Percentiles rank a stretch among this genome's conserved stretches.
These are phyloP conservation scores for Tetrahymena thermophila DNA, from an alignment of 73 alveolate genomes.

Conservation along the genomic window DNA sequence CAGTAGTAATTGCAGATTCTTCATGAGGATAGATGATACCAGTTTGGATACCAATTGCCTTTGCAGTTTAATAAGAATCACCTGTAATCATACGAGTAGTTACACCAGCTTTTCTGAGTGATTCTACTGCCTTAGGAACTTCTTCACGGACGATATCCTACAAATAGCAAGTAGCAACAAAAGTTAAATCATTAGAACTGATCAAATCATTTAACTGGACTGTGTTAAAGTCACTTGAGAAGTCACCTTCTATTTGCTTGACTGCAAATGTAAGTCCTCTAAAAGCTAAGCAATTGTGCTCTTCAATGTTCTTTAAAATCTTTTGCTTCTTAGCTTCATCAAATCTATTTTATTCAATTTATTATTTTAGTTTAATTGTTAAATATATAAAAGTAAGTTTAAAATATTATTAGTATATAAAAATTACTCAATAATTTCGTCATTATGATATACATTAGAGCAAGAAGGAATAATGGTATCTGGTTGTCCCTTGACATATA, in stretches of 20 bases:
- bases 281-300: neutral
- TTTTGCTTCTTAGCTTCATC: neutral
- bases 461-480: neutral
- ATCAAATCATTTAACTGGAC: neutral
- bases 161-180: conserved; percentile 65
- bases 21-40: conserved; percentile 59
- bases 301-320: neutral
- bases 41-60: conserved; percentile 76
- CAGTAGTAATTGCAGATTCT: neutral
- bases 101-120: conserved; percentile 80
- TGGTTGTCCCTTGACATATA: neutral
- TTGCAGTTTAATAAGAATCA: conserved; percentile 77
- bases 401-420: too few species aligned
- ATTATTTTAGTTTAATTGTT: neutral
- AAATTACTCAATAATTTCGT: neutral
- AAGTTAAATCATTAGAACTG: conserved; percentile 35
- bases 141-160: conserved; percentile 74
- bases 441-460: neutral
- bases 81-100: conserved; percentile 89
- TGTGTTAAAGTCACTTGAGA: neutral
- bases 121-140: conserved; percentile 68
- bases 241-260: neutral
- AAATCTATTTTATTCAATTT: neutral
- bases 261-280: neutral
- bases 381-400: neutral